phyloP scores from a whole-genome alignment of 192 early-diverging fungal species.

The Backusella tuberculispora region DNA sequence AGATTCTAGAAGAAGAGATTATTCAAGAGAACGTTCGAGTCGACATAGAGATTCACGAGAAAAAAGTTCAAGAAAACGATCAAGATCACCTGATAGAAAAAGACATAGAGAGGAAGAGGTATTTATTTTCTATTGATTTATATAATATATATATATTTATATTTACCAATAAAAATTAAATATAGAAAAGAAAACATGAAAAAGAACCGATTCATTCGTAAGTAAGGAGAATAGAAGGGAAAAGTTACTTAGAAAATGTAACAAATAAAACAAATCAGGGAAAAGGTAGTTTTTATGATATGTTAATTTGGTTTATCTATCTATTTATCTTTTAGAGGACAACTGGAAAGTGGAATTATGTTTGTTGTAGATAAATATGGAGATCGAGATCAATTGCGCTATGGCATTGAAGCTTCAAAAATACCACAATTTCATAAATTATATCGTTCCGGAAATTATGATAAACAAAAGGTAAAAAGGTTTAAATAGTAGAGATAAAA shows the following conservation, averaged over 20 bases:
- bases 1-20: not conserved
- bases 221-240: not conserved
- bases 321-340: not conserved
- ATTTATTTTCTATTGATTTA: not conserved
- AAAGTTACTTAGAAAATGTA: not conserved
- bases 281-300: too few species aligned
- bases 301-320: not conserved
- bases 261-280: not conserved
- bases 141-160: not conserved
- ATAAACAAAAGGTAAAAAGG: not conserved
- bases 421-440: not conserved
- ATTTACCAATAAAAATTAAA: not conserved
- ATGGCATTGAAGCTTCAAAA: conserved; percentile 29
- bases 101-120: not conserved
- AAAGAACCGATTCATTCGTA: not conserved
- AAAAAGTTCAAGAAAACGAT: not conserved
- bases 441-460: not conserved
- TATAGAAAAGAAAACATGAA: not conserved
- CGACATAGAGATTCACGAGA: not conserved
- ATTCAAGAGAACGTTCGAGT: not conserved
- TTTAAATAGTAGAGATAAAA: not conserved
- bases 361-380: not conserved
- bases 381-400: conserved; percentile 3
- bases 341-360: not conserved
- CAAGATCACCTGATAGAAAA: not conserved